Percentiles rank a stretch among this genome's conserved stretches.
These are phyloP conservation scores for Penicillium sp. DNA, from an alignment of 2,329 filamentous ascomycete species.

Conservation along the genomic window DNA sequence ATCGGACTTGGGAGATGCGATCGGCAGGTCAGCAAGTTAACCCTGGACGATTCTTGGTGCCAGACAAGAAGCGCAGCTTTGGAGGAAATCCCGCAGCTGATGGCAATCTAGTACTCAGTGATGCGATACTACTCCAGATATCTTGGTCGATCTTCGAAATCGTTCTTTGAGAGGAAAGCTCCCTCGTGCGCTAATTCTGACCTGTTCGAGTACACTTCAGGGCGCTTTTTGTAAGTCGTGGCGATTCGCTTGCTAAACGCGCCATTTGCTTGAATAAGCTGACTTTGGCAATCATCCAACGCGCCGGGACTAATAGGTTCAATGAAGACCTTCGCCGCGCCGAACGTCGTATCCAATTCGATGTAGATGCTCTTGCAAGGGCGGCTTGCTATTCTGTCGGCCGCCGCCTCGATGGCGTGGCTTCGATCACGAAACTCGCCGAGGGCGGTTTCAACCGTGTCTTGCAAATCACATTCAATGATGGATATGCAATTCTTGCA, in stretches of 20 bases:
- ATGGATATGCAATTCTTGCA: slow-evolving; percentile 16
- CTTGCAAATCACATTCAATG: slow-evolving; percentile 17
- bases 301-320: not conserved
- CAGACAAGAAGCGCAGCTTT: not conserved
- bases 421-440: slow-evolving; percentile 9
- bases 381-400: not conserved
- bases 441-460: slow-evolving; percentile 21
- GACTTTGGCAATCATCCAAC: not conserved
- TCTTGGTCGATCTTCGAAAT: not conserved
- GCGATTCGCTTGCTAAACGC: not conserved
- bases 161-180: not conserved
- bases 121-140: not conserved
- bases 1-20: too few species aligned
- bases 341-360: slow-evolving; percentile 14
- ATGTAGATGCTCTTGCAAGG: slow-evolving; percentile 9
- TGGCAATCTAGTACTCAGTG: not conserved
- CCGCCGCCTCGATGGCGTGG: not conserved
- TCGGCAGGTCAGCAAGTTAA: not conserved
- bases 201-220: slow-evolving; percentile 11
- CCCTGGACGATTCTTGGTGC: not conserved
- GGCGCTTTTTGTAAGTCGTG: slow-evolving; percentile 12
- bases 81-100: not conserved
- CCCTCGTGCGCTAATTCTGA: not conserved
- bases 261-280: not conserved
- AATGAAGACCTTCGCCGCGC: slow-evolving; percentile 11